Evolutionary conservation across 805 yeast species (phyloP).

Genomic region (Lipomyces yamanashiensis): DNA sequence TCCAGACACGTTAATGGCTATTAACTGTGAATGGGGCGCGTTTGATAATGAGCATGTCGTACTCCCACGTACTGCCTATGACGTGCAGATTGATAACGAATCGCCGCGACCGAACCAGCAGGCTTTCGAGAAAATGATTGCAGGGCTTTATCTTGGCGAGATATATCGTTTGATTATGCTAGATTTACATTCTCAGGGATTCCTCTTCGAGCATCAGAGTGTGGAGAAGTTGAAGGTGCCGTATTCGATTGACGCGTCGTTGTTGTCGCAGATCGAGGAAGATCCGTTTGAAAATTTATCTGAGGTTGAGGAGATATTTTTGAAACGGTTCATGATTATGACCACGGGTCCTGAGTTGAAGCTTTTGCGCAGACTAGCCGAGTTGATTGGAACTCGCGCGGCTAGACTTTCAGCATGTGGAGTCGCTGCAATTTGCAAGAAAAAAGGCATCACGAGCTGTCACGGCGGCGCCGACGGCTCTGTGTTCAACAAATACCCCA

Average conservation of each 20-base stretch:
- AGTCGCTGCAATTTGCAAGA: conserved; percentile 88
- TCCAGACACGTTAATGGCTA: conserved; percentile 79
- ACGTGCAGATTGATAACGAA: conserved; percentile 74
- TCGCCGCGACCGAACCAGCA: conserved; percentile 98
- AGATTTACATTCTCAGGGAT: conserved; percentile 68
- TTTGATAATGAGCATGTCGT: conserved; percentile 86
- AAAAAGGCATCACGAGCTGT: conserved; percentile 69
- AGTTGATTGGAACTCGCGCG: conserved; percentile 87
- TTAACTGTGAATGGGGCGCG: conserved; percentile 98
- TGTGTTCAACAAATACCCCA: conserved; percentile 91
- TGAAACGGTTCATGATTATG: conserved; percentile 59
- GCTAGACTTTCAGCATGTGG: conserved; percentile 94
- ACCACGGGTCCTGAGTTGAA: conserved; percentile 80
- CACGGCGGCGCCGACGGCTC: conserved; percentile 98
- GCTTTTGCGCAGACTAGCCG: conserved; percentile 80
- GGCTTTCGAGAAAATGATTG: conserved; percentile 94
- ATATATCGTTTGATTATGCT: conserved; percentile 76
- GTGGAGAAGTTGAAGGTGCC: conserved; percentile 62
- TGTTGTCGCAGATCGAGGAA: conserved; percentile 83
- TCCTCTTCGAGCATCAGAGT: conserved; percentile 74
- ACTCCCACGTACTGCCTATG: conserved; percentile 90
- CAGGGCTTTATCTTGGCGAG: conserved; percentile 96
- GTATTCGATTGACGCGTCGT: conserved; percentile 85
- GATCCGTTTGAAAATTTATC: conserved; percentile 85
- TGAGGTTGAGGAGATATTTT: conserved; percentile 72